Evolutionary conservation across 495 filamentous ascomycete genomes (phyloP), one percentile per base, ranked within the genome.

Genomic region (Penicillium paxilli): DNA sequence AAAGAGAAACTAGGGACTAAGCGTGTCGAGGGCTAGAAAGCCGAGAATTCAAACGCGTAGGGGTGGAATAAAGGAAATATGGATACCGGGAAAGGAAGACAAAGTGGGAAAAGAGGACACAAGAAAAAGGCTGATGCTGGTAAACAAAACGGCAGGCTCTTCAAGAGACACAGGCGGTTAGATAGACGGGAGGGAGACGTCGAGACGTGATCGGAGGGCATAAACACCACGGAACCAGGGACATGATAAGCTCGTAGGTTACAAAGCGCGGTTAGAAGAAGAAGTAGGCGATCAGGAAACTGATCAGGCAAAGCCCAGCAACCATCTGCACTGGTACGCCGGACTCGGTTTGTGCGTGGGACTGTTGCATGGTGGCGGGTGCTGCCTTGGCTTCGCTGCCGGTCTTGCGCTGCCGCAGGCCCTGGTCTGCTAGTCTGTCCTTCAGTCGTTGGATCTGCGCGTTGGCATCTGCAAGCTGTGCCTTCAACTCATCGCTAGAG

Each of bases 281-380:
- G 62, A 96, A 81, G 70, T 96, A 98, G 2, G 90, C 95, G 61
- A 98, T 79, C 67, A 98, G 73, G 75, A 98, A 98, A 74, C 90
- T 87, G 51, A 93, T 54, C 69, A 98, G 76, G 63, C 94, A 98
- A 44, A 98, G 75, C 12, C 78, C 78, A 20, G 94, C 94, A 47
- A 88, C 88, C 47, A 90, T 81, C 69, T 92, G 87, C 40, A 98
- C 80, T 0, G 94, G 86, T n/a, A 98, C 91, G 22, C 93, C 92
- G 25, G 85, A 78, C 35, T 84, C 83, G 48, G 66, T 42, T 42
- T 69, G 68, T 21, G 57, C 37, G 11, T 82, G 74, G 52, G 78
- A 70, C 53, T 87, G 83, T 60, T 80, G 78, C 35, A 79, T 65
- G 41, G 67, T 52, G 6, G 63, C 60, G 8, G 66, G 74, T 28